phyloP scores from a whole-genome alignment of 1,284 basidiomycete species.

The Stereum hirsutum region DNA sequence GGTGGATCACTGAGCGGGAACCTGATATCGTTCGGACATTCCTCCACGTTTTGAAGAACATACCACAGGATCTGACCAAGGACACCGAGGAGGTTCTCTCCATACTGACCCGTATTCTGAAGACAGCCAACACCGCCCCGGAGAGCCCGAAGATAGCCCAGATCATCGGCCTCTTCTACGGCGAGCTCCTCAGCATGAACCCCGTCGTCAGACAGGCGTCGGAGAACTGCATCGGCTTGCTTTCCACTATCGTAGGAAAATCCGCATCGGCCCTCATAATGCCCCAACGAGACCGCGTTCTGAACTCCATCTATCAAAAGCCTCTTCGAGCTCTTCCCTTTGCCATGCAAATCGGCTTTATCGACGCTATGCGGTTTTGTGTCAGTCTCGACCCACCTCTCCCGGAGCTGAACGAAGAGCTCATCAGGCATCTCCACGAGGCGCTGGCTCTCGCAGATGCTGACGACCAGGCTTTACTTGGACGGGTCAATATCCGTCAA shows the following conservation, averaged over 20 bases:
- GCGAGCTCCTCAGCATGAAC: slow-evolving; percentile 86
- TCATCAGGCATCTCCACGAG: slow-evolving; percentile 89
- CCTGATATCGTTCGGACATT: slow-evolving; percentile 89
- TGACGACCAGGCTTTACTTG: slow-evolving; percentile 80
- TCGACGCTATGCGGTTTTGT: slow-evolving; percentile 94
- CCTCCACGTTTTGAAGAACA: slow-evolving; percentile 92
- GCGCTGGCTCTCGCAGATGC: slow-evolving; percentile 94
- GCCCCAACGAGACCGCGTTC: slow-evolving; percentile 83
- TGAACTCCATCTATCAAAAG: slow-evolving; percentile 90
- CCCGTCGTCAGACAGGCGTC: slow-evolving; percentile 80
- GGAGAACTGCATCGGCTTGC: slow-evolving; percentile 75
- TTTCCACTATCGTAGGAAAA: slow-evolving; percentile 71
- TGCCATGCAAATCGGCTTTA: slow-evolving; percentile 95
- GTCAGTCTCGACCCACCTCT: slow-evolving; percentile 79
- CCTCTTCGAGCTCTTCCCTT: slow-evolving; percentile 96
- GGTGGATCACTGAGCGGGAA: slow-evolving; percentile 86
- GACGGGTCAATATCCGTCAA: slow-evolving; percentile 71
- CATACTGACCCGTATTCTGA: slow-evolving; percentile 72
- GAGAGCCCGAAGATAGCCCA: slow-evolving; percentile 43
- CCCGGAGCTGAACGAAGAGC: slow-evolving; percentile 86
- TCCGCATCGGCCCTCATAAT: slow-evolving; percentile 74
- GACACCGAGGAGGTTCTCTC: slow-evolving; percentile 78
- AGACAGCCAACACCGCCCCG: slow-evolving; percentile 50
- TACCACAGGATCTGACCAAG: slow-evolving; percentile 84
- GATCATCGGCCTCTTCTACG: slow-evolving; percentile 81